Conservation (phyloP, 352 stramenopile genomes). For the Phytophthora cajani region DNA sequence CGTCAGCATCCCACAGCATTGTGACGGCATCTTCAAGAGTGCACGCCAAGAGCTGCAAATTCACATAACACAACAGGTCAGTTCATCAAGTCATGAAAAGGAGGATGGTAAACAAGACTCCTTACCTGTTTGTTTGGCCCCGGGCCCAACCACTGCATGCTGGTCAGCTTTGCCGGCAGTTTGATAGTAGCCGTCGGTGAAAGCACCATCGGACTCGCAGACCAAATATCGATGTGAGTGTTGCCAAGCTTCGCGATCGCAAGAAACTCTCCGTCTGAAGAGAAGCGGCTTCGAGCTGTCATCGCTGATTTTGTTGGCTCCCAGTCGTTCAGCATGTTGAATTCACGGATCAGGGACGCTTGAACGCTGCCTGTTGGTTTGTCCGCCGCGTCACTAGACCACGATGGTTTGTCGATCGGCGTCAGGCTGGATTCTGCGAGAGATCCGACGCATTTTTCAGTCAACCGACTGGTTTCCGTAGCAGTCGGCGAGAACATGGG, state of each 20-base stretch:
- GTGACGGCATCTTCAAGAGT: slow-evolving; percentile 36
- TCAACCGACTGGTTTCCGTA: slow-evolving; percentile 5
- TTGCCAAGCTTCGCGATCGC: slow-evolving; percentile 47
- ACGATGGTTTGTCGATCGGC: slow-evolving; percentile 14
- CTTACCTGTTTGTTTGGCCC: slow-evolving; percentile 40
- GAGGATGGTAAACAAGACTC: not conserved
- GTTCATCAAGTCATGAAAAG: not conserved
- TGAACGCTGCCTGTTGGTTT: slow-evolving; percentile 8
- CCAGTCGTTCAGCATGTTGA: slow-evolving; percentile 51
- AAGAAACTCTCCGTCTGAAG: slow-evolving; percentile 44
- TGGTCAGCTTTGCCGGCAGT: slow-evolving; percentile 31
- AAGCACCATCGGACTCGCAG: slow-evolving; percentile 33
- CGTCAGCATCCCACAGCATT: slow-evolving; percentile 44
- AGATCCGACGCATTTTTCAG: slow-evolving; percentile 5
- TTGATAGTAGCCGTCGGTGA: slow-evolving; percentile 36
- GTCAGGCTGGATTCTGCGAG: slow-evolving; percentile 18
- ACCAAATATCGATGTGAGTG: slow-evolving; percentile 53
- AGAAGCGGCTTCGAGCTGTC: slow-evolving; percentile 45
- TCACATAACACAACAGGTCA: slow-evolving; percentile 6
- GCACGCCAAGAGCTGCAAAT: slow-evolving; percentile 37
- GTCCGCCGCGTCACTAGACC: slow-evolving; percentile 16
- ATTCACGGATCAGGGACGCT: slow-evolving; percentile 44
- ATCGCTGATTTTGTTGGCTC: slow-evolving; percentile 37
- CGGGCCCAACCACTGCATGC: slow-evolving; percentile 42
- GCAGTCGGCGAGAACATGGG: slow-evolving; percentile 38